Base-by-base conservation (phyloP, 2,329 filamentous ascomycete genomes). In the Verticillium nubilum region DNA sequence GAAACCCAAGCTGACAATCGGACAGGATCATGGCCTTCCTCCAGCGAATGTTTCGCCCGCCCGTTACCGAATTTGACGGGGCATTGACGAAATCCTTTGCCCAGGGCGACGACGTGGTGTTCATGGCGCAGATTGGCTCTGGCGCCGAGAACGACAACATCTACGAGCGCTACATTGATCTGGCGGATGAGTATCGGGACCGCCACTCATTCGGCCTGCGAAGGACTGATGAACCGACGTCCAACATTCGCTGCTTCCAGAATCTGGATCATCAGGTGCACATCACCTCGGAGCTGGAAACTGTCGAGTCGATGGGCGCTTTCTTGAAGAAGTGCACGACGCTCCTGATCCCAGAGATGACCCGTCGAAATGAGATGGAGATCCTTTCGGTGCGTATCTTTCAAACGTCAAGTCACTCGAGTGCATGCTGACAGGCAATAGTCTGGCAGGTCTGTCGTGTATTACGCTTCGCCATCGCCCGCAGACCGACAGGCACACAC, bases 301-400 rank as follows among this genome's bases (percentile, higher is more conserved):
- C 63, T 1, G 65, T 74, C 2, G 66, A 53, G 15, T 26, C 54
- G 7, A 10, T 67, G 7, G 67, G 73, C n/a, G 66, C 61, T 0
- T 73, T 80, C 19, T 58, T 81, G 4, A 67, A 70, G 28, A 64
- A 60, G 4, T 80, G 78, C 56, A 67, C 75, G 0, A 63, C 66
- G 4, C 74, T 76, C 0, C 57, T 78, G 19, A 76, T 82, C 7
- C 75, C 73, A 0, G 75, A 79, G 58, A 69, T 82, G 57, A 79
- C 75, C 1, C 68, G 78, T 28, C 69, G 74, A 23, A 81, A 74
- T 47, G 79, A 83, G 64, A 61, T 76, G 60, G 70, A 74, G 26
- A 74, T 52, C 35, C 19, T 37, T 15, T 52, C 25, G 2, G 58
- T 62, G 10, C n/a, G 47, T 29, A 12, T 23, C 12, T n/a, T 29